Evolutionary conservation across 1,284 basidiomycete species (phyloP).

Genomic region (Malassezia brasiliensis): DNA sequence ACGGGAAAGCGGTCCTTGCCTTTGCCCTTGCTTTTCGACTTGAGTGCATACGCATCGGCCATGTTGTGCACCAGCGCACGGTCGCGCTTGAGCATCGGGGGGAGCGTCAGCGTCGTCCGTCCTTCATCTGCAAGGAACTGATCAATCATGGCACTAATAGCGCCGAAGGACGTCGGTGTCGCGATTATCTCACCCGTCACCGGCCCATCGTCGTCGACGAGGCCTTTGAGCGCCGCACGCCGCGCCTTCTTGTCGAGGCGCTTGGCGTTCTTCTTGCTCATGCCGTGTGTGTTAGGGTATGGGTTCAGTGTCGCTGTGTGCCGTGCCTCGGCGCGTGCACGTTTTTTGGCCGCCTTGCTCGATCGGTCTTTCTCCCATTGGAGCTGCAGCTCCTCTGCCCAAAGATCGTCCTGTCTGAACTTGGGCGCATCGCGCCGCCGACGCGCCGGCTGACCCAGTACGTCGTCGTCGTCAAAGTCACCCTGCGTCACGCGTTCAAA

Average conservation of each 20-base stretch:
- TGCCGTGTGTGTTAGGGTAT: conserved; percentile 39
- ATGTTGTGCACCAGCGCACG: conserved; percentile 43
- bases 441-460: not conserved
- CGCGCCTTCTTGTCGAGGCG: conserved; percentile 25
- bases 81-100: conserved; percentile 44
- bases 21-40: conserved; percentile 32
- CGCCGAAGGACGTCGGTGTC: conserved; percentile 22
- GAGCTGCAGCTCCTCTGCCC: conserved; percentile 59
- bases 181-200: conserved; percentile 12
- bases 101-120: conserved; percentile 35
- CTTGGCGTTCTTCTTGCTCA: conserved; percentile 27
- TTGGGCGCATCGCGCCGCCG: not conserved
- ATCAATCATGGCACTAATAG: conserved; percentile 35
- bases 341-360: conserved; percentile 27
- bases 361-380: conserved; percentile 49
- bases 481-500: not conserved
- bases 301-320: conserved; percentile 54
- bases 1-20: conserved; percentile 35
- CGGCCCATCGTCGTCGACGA: conserved; percentile 16
- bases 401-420: conserved; percentile 43
- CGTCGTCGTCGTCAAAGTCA: not conserved
- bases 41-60: conserved; percentile 37
- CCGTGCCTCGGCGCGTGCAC: conserved; percentile 47
- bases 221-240: conserved; percentile 23
- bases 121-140: conserved; percentile 26